phyloP scores from a whole-genome alignment of 2,329 filamentous ascomycete species.

The Diaporthe nobilis region DNA sequence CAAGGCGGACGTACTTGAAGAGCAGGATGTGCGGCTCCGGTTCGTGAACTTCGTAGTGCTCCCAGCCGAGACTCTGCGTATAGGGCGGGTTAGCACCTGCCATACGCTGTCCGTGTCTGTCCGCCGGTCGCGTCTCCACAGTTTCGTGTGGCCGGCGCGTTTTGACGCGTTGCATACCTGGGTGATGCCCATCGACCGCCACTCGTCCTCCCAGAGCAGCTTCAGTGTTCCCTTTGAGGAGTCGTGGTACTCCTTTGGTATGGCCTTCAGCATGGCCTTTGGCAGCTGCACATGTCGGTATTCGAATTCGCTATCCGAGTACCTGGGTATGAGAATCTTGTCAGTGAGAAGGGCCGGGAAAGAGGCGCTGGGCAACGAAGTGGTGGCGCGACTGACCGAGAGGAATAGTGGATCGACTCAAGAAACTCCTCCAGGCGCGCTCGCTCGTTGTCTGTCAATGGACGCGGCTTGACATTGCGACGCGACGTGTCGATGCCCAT shows the following conservation, averaged over 20 bases:
- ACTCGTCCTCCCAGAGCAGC: conserved; percentile 98
- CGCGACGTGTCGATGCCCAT: conserved; percentile 83
- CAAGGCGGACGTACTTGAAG: conserved; percentile 84
- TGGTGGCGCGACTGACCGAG: conserved; percentile 71
- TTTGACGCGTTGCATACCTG: conserved; percentile 73
- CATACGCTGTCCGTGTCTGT: conserved; percentile 38
- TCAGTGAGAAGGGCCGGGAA: conserved; percentile 38
- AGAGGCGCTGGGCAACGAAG: not conserved
- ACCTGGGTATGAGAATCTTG: conserved; percentile 68
- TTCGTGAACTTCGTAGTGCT: conserved; percentile 99
- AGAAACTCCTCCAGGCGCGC: conserved; percentile 90
- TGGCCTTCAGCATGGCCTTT: conserved; percentile 97
- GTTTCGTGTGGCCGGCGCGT: conserved; percentile 18
- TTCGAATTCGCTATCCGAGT: conserved; percentile 92
- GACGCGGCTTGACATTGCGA: conserved; percentile 88
- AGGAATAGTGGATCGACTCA: conserved; percentile 95
- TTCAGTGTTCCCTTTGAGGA: conserved; percentile 91
- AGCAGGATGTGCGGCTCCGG: conserved; percentile 98
- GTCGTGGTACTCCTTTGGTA: conserved; percentile 96
- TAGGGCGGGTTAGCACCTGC: conserved; percentile 17
- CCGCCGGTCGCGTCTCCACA: conserved; percentile 16
- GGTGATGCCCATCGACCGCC: conserved; percentile 96
- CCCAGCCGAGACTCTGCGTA: conserved; percentile 92
- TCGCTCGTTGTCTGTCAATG: conserved; percentile 84
- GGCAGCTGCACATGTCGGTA: conserved; percentile 98